A percentile compares a stretch with the other conserved stretches of the same genome.
Evolutionary conservation across 2,329 filamentous ascomycete species (phyloP).

Genomic region (Calonectria crousiana): DNA sequence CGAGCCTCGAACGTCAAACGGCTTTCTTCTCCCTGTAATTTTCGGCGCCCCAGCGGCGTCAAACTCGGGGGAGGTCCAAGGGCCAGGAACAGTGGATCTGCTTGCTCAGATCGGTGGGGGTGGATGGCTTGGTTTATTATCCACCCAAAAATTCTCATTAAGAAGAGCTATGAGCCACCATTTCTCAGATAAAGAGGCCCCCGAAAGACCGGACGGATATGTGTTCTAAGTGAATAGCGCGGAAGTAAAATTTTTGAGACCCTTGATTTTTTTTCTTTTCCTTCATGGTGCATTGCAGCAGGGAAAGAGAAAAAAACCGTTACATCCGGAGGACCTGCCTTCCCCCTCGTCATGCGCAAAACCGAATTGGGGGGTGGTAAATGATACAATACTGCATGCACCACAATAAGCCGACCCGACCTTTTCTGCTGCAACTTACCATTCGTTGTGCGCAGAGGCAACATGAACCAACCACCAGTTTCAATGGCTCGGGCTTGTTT

Average conservation of each 20-base stretch:
- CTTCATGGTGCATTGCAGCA: not conserved
- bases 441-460: not conserved
- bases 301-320: not conserved
- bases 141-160: not conserved
- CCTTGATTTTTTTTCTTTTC: not conserved
- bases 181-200: not conserved
- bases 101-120: conserved; percentile 9
- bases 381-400: conserved; percentile 2
- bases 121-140: not conserved
- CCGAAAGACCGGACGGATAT: not conserved
- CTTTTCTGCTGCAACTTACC: not conserved
- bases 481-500: not conserved
- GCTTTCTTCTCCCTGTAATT: conserved; percentile 14
- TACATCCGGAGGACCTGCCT: not conserved
- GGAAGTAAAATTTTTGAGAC: not conserved
- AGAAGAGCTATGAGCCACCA: conserved; percentile 12
- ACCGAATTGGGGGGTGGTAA: conserved; percentile 12
- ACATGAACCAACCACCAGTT: conserved; percentile 6
- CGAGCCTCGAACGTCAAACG: conserved; percentile 15
- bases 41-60: not conserved
- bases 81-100: conserved; percentile 10
- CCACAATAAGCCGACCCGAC: conserved; percentile 5
- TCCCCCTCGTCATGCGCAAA: conserved; percentile 9
- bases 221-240: not conserved
- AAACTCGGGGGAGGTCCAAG: not conserved